Evolutionary conservation across 805 yeast genomes (phyloP).

Genomic region (Cyberlindnera veronae): DNA sequence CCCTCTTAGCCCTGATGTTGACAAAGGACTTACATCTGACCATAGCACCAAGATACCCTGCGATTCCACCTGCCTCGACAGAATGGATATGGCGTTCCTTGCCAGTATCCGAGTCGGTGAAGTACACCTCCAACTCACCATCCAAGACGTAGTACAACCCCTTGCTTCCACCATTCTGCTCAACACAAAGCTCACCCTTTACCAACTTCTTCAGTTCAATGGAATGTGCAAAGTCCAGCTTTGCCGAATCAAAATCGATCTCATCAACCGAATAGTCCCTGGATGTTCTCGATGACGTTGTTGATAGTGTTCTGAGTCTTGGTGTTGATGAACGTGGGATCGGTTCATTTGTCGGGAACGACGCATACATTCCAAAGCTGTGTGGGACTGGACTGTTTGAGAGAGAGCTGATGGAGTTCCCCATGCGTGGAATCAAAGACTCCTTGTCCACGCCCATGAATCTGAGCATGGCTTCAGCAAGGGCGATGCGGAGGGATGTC

Average conservation of each 20-base stretch:
- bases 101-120: conserved; percentile 32
- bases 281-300: conserved; percentile 1
- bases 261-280: conserved; percentile 18
- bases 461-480: conserved; percentile 68
- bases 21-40: conserved; percentile 79
- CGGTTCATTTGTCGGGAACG: conserved; percentile 5
- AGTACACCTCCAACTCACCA: conserved; percentile 67
- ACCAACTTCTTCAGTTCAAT: conserved; percentile 53
- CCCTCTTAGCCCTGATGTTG: conserved; percentile 57
- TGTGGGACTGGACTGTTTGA: conserved; percentile 21
- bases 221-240: conserved; percentile 54
- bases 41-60: conserved; percentile 81
- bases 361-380: conserved; percentile 12
- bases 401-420: conserved; percentile 17
- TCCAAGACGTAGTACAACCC: conserved; percentile 81
- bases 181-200: conserved; percentile 54
- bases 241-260: conserved; percentile 47
- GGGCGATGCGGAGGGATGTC: conserved; percentile 54
- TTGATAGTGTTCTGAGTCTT: conserved; percentile 8
- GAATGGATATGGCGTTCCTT: conserved; percentile 47
- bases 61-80: conserved; percentile 74
- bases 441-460: conserved; percentile 59
- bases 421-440: conserved; percentile 25
- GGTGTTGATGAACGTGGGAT: not conserved
- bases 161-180: conserved; percentile 60